Evolutionary conservation across 2,329 filamentous ascomycete genomes (phyloP), one percentile per base, ranked within the genome.

Genomic region (Aspergillaceae sp.): DNA sequence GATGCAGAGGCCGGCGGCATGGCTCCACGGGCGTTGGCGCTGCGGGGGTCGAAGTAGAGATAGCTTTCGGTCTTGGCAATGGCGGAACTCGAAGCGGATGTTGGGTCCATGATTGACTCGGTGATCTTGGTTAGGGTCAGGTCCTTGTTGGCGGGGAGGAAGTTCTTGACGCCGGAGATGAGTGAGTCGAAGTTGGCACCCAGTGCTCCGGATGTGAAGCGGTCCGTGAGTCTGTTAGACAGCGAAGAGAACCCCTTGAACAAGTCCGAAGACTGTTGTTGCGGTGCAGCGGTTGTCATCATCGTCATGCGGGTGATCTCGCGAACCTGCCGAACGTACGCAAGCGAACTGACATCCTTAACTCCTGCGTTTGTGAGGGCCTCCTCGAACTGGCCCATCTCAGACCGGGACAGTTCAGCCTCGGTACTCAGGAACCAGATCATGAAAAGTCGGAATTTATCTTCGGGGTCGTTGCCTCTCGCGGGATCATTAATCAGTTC

Each of bases 221-320:
- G 86, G 67, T 96, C 90, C 5, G 92, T 96, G 4, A 98, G 80
- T 35, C 91, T 86, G 38, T 86, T 91, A 7, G 88, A 92, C 52
- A 98, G 86, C 38, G 86, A 88, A 29, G 86, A 92, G 72, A 98
- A 95, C 41, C 90, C 89, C 19, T 88, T 85, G 72, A 98, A 96
- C 10, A 98, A 77, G 58, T 95, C 87, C 4, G 69, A 72, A 27
- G 72, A 72, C 50, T 71, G 67, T 40, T 79, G 83, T 3, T 86
- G 82, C 11, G 78, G 74, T 9, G 81, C 73, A 49, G 86, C 83
- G 1, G 90, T 94, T 3, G 90, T 87, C 66, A 98, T 86, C 80
- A 97, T 95, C 9, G 91, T 97, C 88, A 97, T 96, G 53, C 92
- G 88, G 4, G 91, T 97, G 43, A 94, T 89, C 54, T 94, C 87